Evolutionary conservation across 1,139 yeast genomes (phyloP), one percentile per base, ranked within the genome.

Genomic region (Protomyces inundatus): DNA sequence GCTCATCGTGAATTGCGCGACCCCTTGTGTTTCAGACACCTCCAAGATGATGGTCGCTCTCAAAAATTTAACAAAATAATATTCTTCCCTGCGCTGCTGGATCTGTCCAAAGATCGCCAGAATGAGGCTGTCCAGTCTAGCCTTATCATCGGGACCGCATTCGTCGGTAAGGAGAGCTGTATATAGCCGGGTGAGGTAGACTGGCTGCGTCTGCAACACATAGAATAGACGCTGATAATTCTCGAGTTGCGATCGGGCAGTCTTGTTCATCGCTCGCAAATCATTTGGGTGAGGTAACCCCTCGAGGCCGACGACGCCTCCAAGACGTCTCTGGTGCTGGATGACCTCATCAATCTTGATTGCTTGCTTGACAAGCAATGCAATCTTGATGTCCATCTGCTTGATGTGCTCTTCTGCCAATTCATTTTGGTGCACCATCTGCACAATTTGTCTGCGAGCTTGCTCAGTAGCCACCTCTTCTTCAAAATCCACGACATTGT

Each of bases 191-290:
- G 85, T 80, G 71, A 93, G 80, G 72, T 93, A 93, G 0, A 75
- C 75, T 0, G 97, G 90, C 71, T 88, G 90, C 0, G 96, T 88
- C 73, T 95, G 98, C 50, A 95, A 75, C 54, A 91, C 77, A 70
- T 87, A 93, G 70, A 93, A 86, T 64, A 93, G 73, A 6, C 88
- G 86, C 70, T 88, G 97, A 73, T 87, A 88, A 0, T 84, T 73
- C 67, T 85, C 89, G 33, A 84, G 75, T 4, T 80, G 72, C 30
- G 75, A 72, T 16, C 81, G 71, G 6, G 80, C 75, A 0, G 77
- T 64, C 68, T 77, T 79, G 68, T 76, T 78, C 36, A 79, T 72
- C 3, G 71, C 68, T 66, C 74, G 76, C 55, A 77, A 70, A 65
- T 78, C 79, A 68, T 77, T 75, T 52, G 73, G 70, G 61, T 76